phyloP scores from a whole-genome alignment of 2,329 filamentous ascomycete genomes.

The Dothiorella sarmentorum region DNA sequence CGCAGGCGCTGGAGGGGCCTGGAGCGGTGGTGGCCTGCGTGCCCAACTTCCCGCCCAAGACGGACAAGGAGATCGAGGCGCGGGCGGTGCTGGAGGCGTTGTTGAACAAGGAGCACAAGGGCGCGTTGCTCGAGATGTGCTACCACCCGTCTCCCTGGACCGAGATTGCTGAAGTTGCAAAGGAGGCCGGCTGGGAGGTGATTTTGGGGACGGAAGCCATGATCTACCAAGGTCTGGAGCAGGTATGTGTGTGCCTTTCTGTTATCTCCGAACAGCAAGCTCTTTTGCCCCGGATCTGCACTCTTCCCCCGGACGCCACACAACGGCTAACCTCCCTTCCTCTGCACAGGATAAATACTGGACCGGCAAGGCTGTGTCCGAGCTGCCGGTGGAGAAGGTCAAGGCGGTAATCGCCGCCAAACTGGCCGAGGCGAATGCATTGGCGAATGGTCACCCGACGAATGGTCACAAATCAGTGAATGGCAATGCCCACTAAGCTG shows the following conservation, averaged over 20 bases:
- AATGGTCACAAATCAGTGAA: not conserved
- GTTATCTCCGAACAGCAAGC: not conserved
- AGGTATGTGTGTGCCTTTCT: slow-evolving; percentile 37
- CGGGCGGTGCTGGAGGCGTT: slow-evolving; percentile 55
- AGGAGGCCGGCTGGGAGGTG: slow-evolving; percentile 65
- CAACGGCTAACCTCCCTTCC: not conserved
- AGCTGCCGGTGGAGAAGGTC: slow-evolving; percentile 59
- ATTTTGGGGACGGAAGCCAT: slow-evolving; percentile 73
- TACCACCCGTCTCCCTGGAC: slow-evolving; percentile 73
- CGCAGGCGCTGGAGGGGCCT: slow-evolving; percentile 54
- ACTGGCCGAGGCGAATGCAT: slow-evolving; percentile 7
- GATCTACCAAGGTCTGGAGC: slow-evolving; percentile 74
- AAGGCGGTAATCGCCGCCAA: slow-evolving; percentile 49
- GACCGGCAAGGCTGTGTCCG: slow-evolving; percentile 59
- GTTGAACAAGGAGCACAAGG: slow-evolving; percentile 53
- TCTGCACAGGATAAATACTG: slow-evolving; percentile 46
- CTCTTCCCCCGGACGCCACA: slow-evolving; percentile 16
- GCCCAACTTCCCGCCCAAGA: slow-evolving; percentile 70
- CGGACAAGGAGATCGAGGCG: slow-evolving; percentile 59
- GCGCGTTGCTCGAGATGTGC: slow-evolving; percentile 76
- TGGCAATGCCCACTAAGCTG: not conserved
- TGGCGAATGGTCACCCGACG: slow-evolving; percentile 1
- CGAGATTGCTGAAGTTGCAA: slow-evolving; percentile 59
- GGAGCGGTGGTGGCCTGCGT: slow-evolving; percentile 71
- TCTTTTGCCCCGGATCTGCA: slow-evolving; percentile 14